These are phyloP conservation scores for Alloteropsis angusta DNA, from an alignment of 202 grass and related monocot genomes.

Conservation along the genomic window DNA sequence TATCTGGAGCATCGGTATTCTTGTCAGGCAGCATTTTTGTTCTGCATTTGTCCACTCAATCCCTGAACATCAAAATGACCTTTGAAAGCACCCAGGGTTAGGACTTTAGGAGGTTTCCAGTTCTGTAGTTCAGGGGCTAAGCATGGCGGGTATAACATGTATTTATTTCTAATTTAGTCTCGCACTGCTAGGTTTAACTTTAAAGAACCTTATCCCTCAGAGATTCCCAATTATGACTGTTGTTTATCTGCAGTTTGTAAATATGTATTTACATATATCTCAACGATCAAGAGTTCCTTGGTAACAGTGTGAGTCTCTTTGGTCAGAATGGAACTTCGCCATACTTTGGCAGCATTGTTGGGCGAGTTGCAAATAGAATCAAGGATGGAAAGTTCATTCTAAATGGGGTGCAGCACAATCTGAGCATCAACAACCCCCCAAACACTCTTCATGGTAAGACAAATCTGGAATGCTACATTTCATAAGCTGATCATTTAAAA, in stretches of 20 bases:
- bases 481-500: neutral
- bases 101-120: neutral
- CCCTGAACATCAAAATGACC: neutral
- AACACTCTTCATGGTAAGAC: conserved; percentile 65
- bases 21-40: neutral
- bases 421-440: conserved; percentile 52
- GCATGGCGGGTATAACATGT: neutral
- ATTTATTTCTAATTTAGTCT: neutral
- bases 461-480: neutral
- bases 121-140: neutral
- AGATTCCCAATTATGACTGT: neutral
- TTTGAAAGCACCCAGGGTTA: neutral
- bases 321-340: conserved; percentile 49
- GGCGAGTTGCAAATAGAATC: conserved; percentile 68
- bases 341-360: conserved; percentile 71
- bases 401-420: conserved; percentile 35
- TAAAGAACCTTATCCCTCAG: neutral
- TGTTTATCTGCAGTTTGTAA: conserved; percentile 18
- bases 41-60: neutral
- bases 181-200: neutral
- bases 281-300: neutral
- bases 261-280: neutral
- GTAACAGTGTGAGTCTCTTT: conserved; percentile 32
- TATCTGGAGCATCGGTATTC: neutral
- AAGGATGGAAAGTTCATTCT: conserved; percentile 57